phyloP scores from a whole-genome alignment of 2,329 filamentous ascomycete genomes.

The Neonectria faginata region DNA sequence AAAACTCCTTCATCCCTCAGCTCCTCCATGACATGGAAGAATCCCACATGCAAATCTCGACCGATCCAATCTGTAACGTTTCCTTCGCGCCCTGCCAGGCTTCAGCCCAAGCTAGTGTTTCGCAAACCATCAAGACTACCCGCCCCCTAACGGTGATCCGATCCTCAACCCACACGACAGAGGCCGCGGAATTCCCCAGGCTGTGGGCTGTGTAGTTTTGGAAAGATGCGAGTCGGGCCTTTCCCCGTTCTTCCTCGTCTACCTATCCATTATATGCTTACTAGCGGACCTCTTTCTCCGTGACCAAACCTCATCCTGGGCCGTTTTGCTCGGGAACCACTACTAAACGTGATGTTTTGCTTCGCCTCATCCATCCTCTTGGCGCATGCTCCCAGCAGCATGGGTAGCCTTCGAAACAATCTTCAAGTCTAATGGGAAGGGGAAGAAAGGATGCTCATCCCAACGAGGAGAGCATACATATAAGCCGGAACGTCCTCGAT shows the following conservation, averaged over 20 bases:
- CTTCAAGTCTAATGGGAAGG: conserved; percentile 10
- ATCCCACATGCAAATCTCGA: background rate
- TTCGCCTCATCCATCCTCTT: conserved; percentile 9
- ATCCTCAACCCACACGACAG: conserved; percentile 23
- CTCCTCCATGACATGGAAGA: background rate
- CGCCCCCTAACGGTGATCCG: conserved; percentile 27
- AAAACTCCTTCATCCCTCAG: background rate
- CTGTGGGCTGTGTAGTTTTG: conserved; percentile 1
- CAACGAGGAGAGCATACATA: conserved; percentile 6
- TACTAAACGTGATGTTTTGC: conserved; percentile 1
- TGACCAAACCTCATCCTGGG: background rate
- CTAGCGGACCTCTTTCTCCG: background rate
- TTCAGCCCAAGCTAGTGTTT: conserved; percentile 31
- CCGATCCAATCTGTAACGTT: conserved; percentile 7
- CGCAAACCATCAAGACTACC: conserved; percentile 28
- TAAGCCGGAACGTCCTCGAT: conserved; percentile 4
- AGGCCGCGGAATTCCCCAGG: conserved; percentile 25
- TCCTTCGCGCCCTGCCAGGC: conserved; percentile 1
- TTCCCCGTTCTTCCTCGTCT: conserved; percentile 14
- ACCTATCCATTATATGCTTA: background rate
- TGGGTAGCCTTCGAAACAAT: conserved; percentile 8
- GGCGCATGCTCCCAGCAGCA: conserved; percentile 3
- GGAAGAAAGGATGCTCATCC: background rate
- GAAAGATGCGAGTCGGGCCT: conserved; percentile 12
- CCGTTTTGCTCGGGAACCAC: background rate